These are phyloP conservation scores for Saitozyma sp. DNA, from an alignment of 768 basidiomycete species.

Conservation along the genomic window DNA sequence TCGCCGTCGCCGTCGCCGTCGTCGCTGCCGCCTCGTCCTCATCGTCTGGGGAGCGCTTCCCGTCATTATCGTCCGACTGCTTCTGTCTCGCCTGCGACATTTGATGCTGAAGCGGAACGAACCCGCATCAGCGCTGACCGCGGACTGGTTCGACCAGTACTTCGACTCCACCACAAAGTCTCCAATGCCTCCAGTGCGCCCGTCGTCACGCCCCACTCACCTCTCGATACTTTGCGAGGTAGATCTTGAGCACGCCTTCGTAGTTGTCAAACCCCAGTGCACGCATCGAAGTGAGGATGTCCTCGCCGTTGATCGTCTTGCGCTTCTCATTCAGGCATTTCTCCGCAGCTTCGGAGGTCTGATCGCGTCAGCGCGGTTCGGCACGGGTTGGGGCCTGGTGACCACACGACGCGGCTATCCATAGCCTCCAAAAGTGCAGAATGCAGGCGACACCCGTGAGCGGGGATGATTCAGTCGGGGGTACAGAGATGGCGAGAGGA, in stretches of 20 bases:
- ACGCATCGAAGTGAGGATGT: conserved; percentile 92
- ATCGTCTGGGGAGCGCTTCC: not conserved
- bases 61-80: conserved; percentile 4
- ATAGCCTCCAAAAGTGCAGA: not conserved
- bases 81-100: conserved; percentile 11
- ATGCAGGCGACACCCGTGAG: not conserved
- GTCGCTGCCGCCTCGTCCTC: not conserved
- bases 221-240: conserved; percentile 84
- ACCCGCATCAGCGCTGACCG: not conserved
- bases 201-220: conserved; percentile 52
- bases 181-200: not conserved
- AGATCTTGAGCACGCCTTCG: conserved; percentile 85
- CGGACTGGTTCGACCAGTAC: too few relatives aligned
- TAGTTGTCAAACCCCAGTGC: conserved; percentile 93
- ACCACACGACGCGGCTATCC: too few relatives aligned
- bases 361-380: not conserved
- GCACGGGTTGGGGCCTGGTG: too few relatives aligned
- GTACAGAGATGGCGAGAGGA: too few relatives aligned
- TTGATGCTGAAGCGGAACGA: conserved; percentile 6
- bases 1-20: conserved; percentile 9
- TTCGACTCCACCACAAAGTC: too few relatives aligned
- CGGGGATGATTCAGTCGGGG: too few relatives aligned
- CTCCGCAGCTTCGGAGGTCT: conserved; percentile 90
- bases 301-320: conserved; percentile 97
- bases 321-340: conserved; percentile 92